Evolutionary conservation across 2,329 filamentous ascomycete genomes (phyloP).

Genomic region (Ophiocordyceps robertsii): DNA sequence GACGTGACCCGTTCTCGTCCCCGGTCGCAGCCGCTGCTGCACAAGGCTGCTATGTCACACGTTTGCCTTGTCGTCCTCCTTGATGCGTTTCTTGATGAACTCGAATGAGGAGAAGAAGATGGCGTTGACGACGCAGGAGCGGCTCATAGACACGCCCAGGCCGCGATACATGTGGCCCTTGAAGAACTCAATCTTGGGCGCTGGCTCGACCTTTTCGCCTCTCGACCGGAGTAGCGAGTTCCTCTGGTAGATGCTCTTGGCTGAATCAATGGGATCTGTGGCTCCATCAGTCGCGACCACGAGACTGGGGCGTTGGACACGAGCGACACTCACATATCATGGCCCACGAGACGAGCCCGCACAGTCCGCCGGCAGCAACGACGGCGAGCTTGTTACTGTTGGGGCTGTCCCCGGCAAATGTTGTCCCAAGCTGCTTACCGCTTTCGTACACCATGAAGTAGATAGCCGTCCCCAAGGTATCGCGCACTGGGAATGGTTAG

Average conservation of each 20-base stretch:
- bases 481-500: constrained; percentile 43
- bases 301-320: not conserved
- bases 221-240: constrained; percentile 60
- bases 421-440: constrained; percentile 68
- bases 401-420: constrained; percentile 55
- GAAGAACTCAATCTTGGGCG: constrained; percentile 67
- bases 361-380: constrained; percentile 64
- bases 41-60: not conserved
- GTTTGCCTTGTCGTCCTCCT: constrained; percentile 27
- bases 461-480: constrained; percentile 70
- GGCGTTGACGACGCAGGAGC: constrained; percentile 72
- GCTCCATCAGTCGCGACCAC: constrained; percentile 2
- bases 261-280: constrained; percentile 60
- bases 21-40: no score
- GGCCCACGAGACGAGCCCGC: constrained; percentile 75
- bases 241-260: constrained; percentile 75
- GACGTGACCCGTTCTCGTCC: no score
- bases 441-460: constrained; percentile 89
- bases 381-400: constrained; percentile 72
- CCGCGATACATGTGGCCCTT: constrained; percentile 70
- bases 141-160: constrained; percentile 68
- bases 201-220: constrained; percentile 48
- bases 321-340: constrained; percentile 44
- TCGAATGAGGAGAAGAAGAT: constrained; percentile 87
- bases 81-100: constrained; percentile 60